phyloP scores from a whole-genome alignment of 441 rosid genomes.

The Lepidium campestre region DNA sequence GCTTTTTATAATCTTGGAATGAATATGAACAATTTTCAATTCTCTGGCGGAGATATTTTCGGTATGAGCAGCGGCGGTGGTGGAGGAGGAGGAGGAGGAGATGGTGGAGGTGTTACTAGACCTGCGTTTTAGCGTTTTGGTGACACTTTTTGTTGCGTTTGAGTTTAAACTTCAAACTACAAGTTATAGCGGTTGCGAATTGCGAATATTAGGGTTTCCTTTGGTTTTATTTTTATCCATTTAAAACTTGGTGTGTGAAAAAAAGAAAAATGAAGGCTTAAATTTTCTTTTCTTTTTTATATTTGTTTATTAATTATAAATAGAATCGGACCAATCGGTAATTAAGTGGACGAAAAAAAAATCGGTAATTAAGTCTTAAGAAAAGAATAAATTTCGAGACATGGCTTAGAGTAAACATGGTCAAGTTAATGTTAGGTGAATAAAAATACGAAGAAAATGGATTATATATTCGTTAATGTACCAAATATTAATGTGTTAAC shows the following conservation, averaged over 20 bases:
- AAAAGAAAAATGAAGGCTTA: neutral
- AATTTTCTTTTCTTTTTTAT: neutral
- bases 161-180: slow-evolving; percentile 11
- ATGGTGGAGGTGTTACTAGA: slow-evolving; percentile 25
- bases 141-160: slow-evolving; percentile 24
- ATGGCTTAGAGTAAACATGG: neutral
- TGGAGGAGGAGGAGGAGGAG: slow-evolving; percentile 1
- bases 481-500: neutral
- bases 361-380: neutral
- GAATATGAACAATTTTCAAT: slow-evolving; percentile 42
- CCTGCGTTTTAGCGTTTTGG: slow-evolving; percentile 39
- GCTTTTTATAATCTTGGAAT: slow-evolving; percentile 50
- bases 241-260: slow-evolving; percentile 12
- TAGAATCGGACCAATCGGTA: neutral
- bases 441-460: neutral
- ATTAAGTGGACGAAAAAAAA: too few species aligned
- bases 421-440: neutral
- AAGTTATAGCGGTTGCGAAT: slow-evolving; percentile 2
- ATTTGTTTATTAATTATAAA: slow-evolving; percentile 5
- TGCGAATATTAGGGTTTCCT: slow-evolving; percentile 20
- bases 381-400: neutral
- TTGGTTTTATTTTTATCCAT: neutral
- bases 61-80: slow-evolving; percentile 29
- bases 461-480: neutral
- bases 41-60: slow-evolving; percentile 39